Evolutionary conservation across 805 yeast genomes (phyloP), one percentile per base, ranked within the genome.

Genomic region (Sugiyamaella chiloensis): DNA sequence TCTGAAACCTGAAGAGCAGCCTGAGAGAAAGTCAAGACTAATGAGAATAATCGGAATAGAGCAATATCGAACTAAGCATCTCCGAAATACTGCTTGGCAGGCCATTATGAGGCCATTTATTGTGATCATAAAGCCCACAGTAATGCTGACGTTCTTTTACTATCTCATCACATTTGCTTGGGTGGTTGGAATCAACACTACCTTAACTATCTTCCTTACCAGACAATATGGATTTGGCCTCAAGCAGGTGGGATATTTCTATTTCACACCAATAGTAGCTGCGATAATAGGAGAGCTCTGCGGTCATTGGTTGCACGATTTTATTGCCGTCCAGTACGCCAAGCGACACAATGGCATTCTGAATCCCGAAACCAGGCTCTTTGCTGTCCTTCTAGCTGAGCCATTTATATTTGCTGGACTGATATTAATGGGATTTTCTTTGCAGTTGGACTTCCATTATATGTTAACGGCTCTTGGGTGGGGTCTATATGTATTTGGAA

Each of bases 231-330:
- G 26, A 9, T 44, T 44, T 36, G 48, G 48, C 8, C 32, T 29
- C 11, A 44, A 44, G 24, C 48, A 44, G 29, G 26, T 44, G 26
- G 48, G 48, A 14, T 44, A 29, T 24, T 44, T 44, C 37, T 44
- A 44, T 26, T 44, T 44, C 24, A 44, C 48, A n/a, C 48, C 48
- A 17, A 44, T 44, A 19, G 48, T 44, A 5, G 48, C 43, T 7
- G 32, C 48, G 6, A 12, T 24, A 4, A 21, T 44, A 2, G 48
- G 42, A 12, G 48, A 44, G 30, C 16, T 32, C 30, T 21, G 26
- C 14, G 48, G 48, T 19, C 48, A 44, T 14, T 44, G 48, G 48
- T 43, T 44, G 16, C 48, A 44, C 27, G 48, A 44, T 24, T 19
- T 14, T 24, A 44, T 44, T 27, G 48, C 42, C 16, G 17, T 23